A percentile compares a stretch with the other conserved stretches of the same genome.
These are phyloP conservation scores for Coleophoma cylindrospora DNA, from an alignment of 2,329 filamentous ascomycete species.

Conservation along the genomic window DNA sequence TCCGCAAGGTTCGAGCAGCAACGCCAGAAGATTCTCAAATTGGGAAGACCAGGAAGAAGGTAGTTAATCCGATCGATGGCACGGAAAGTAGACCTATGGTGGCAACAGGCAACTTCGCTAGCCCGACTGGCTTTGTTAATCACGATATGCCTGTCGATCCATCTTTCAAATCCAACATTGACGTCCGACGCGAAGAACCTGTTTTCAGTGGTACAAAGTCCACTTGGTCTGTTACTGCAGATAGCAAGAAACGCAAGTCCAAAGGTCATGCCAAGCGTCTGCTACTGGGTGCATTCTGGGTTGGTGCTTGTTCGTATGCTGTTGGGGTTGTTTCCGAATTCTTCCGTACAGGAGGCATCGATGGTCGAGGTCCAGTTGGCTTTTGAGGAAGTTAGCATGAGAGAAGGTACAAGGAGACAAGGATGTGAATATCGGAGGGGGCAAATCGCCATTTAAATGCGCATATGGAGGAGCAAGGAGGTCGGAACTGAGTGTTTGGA, in stretches of 20 bases:
- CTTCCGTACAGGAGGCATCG: conserved; percentile 41
- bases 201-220: conserved; percentile 37
- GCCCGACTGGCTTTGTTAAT: conserved; percentile 62
- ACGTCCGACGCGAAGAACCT: conserved; percentile 40
- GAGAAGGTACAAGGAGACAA: no score
- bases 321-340: conserved; percentile 55
- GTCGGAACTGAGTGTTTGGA: no score
- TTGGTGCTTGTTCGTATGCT: conserved; percentile 51
- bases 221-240: conserved; percentile 20
- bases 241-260: conserved; percentile 26
- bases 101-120: conserved; percentile 53
- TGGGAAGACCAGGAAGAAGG: conserved; percentile 33
- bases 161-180: conserved; percentile 37
- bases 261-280: conserved; percentile 41
- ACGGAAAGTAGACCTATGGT: conserved; percentile 27
- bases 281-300: conserved; percentile 46
- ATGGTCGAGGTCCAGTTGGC: conserved; percentile 30
- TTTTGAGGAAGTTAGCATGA: conserved; percentile 9
- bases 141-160: conserved; percentile 41
- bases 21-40: conserved; percentile 10
- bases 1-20: conserved; percentile 50
- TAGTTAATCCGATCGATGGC: conserved; percentile 49
- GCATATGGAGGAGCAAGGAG: no score
- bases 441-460: no score
- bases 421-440: no score